Evolutionary conservation across 352 stramenopile species (phyloP), one percentile per base, ranked within the genome.

Genomic region (Globisporangium apiculatum): DNA sequence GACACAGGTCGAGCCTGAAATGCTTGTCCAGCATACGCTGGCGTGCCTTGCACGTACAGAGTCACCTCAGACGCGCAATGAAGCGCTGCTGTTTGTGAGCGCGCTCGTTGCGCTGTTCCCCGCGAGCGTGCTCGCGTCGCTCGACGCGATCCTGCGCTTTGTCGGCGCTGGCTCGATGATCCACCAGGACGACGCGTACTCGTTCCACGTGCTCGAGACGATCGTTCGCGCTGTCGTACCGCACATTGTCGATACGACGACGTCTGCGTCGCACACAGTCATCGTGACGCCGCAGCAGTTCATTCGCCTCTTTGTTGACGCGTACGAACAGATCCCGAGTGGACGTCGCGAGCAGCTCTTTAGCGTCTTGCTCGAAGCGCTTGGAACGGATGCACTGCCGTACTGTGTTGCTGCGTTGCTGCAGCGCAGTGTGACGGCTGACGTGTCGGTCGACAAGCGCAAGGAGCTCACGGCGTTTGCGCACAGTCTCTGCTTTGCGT

Each of bases 141-240:
- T 95, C n/a, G 76, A 89, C 54, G 86, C 86, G 51, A 89, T 95
- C 46, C 48, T 95, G 47, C 72, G 69, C 40, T 89, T 90, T 45
- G 61, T 90, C 8, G 75, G 73, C 51, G 65, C 60, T 12, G 73
- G 75, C 40, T 14, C 7, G 0, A 77, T 70, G 2, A 86, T 91
- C 53, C 77, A 79, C 47, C 73, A 89, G 37, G 75, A 92, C 12
- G 86, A 95, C 52, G 86, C 89, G 43, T 92, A 95, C 68, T 91
- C 86, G 52, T 94, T 92, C 62, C 75, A 92, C 47, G 83, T 95
- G 41, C 68, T 95, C n/a, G 79, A 93, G 55, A 90, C 83, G 7
- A 93, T 95, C 43, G 76, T 93, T 51, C 80, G 85, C 63, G 68
- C 80, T 6, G 82, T 90, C 11, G 83, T 92, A 48, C 83, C 83